Evolutionary conservation across 2,329 filamentous ascomycete genomes (phyloP).

Genomic region (Colletotrichum higginsianum): DNA sequence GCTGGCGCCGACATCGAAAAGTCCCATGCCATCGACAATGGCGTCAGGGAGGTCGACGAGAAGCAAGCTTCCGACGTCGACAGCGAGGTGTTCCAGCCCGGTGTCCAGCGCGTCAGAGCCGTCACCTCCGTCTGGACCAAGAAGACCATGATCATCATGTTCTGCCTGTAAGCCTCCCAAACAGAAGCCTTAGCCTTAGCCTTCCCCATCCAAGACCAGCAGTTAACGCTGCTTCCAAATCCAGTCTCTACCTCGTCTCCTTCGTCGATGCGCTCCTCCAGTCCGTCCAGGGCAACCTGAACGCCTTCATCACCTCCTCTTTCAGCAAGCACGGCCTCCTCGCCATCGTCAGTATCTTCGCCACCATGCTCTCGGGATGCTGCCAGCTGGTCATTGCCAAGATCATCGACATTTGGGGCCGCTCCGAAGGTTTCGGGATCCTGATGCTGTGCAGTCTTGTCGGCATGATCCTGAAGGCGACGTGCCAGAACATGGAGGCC

Average conservation of each 20-base stretch:
- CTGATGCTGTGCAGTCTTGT: constrained; percentile 62
- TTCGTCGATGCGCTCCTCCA: constrained; percentile 55
- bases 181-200: background rate
- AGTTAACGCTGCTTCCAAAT: background rate
- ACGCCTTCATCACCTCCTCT: constrained; percentile 69
- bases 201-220: background rate
- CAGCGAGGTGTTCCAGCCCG: constrained; percentile 53
- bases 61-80: constrained; percentile 42
- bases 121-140: constrained; percentile 47
- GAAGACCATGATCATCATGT: constrained; percentile 55
- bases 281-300: constrained; percentile 56
- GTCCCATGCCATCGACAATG: constrained; percentile 25
- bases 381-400: constrained; percentile 62
- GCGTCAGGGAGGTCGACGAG: constrained; percentile 31
- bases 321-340: constrained; percentile 76
- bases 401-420: constrained; percentile 64
- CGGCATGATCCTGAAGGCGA: constrained; percentile 75
- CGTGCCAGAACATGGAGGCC: constrained; percentile 68
- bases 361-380: constrained; percentile 59
- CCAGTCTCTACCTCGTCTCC: constrained; percentile 56
- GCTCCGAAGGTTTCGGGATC: constrained; percentile 60
- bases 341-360: constrained; percentile 75
- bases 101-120: constrained; percentile 57
- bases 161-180: constrained; percentile 53
- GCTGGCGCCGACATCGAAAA: constrained; percentile 37